Conservation (phyloP, 2,329 filamentous ascomycete genomes). For the Fusarium metavorans region DNA sequence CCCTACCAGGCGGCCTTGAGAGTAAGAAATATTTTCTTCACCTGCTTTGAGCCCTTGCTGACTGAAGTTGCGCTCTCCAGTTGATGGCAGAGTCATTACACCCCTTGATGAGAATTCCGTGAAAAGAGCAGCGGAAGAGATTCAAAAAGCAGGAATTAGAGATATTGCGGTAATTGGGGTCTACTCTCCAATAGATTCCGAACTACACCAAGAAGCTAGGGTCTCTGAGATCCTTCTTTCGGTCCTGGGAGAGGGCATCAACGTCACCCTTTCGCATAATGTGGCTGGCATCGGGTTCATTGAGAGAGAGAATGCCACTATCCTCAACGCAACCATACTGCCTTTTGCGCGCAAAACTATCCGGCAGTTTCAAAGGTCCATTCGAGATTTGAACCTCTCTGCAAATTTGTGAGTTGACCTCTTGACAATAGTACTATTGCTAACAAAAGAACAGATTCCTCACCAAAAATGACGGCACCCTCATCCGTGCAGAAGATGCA, state of each 20-base stretch:
- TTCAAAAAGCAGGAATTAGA: slow-evolving; percentile 5
- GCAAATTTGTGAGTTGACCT: slow-evolving; percentile 8
- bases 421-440: neutral
- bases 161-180: slow-evolving; percentile 5
- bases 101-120: neutral
- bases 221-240: neutral
- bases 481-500: slow-evolving; percentile 64
- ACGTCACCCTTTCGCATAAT: slow-evolving; percentile 8
- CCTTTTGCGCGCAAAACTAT: slow-evolving; percentile 67
- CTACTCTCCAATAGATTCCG: slow-evolving; percentile 12
- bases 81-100: slow-evolving; percentile 13
- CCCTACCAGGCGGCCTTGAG: slow-evolving; percentile 57
- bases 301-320: slow-evolving; percentile 72
- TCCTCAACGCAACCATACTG: slow-evolving; percentile 72
- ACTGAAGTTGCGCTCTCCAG: neutral
- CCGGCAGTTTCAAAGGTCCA: slow-evolving; percentile 62
- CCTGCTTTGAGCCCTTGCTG: fast-evolving
- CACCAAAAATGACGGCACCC: slow-evolving; percentile 72
- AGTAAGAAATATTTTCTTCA: slow-evolving; percentile 43
- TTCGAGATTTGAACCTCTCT: slow-evolving; percentile 55
- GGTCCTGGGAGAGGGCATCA: neutral
- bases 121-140: neutral
- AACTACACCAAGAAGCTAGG: neutral
- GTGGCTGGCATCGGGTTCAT: slow-evolving; percentile 58
- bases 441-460: slow-evolving; percentile 65